Base-by-base conservation (phyloP, 2,329 filamentous ascomycete genomes). In the Trichoderma harzianum region DNA sequence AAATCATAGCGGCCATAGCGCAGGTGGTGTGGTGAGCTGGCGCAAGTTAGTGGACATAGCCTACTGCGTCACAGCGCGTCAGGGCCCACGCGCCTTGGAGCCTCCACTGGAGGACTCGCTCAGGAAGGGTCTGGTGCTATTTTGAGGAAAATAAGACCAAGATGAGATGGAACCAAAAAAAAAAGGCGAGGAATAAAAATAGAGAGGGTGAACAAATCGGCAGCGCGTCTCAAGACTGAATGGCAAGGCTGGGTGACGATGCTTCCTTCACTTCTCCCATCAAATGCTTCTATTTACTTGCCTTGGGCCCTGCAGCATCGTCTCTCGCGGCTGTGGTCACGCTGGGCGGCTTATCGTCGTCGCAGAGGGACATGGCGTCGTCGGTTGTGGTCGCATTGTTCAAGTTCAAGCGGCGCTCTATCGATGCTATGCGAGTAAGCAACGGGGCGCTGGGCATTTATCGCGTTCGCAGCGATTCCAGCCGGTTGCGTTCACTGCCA, bases 11-110 rank as follows among this genome's bases (percentile, higher is more conserved):
- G 67, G 67, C n/a, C 26, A 30, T 21, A 69, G 66, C 66, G 55
- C 43, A 57, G 11, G 58, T 18, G 21, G 30, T 32, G 65, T 34
- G 60, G 32, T 65, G 66, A 64, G 60, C 64, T 58, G 58, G 61
- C 43, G 66, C 47, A 26, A 24, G 69, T 64, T 64, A 69, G 70
- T 43, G 71, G 71, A 24, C 34, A 47, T 53, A 26, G 34, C 32
- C 32, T n/a, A 61, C 68, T 70, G 68, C 62, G 69, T 66, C 69
- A 71, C 61, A 65, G 69, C 69, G 69, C 53, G 61, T 66, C 53
- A 58, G 47, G 53, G 61, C 26, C 69, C 69, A 71, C 62, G 69
- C 69, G 69, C 69, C 36, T 60, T 16, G 18, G 18, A 30, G 26
- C 61, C 68, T 62, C 58, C 58, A 47, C 68, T 36, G 7, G 39